Percentiles rank a stretch among this genome's conserved stretches.
These are phyloP conservation scores for Pythium folliculosum DNA, from an alignment of 352 stramenopile genomes.

Conservation along the genomic window DNA sequence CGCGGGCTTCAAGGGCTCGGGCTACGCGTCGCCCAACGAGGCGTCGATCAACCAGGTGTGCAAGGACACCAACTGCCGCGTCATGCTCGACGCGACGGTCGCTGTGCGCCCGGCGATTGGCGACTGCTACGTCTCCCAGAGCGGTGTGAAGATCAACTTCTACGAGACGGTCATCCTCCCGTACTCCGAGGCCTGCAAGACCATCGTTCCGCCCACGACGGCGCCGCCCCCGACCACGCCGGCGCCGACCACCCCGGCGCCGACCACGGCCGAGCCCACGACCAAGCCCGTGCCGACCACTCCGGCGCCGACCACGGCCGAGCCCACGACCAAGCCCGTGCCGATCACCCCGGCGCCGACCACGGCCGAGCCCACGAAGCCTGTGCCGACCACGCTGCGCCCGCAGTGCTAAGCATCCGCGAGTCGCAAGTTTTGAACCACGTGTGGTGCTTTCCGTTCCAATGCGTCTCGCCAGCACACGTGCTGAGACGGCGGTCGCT, in stretches of 20 bases:
- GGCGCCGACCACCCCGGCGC: neutral
- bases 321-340: neutral
- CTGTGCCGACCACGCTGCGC: neutral
- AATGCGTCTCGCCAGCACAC: too few species aligned
- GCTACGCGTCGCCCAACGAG: neutral
- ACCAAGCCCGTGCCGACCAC: neutral
- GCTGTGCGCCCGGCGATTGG: neutral
- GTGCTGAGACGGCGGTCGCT: too few species aligned
- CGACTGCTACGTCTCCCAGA: conserved; percentile 12
- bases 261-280: neutral
- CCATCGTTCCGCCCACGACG: neutral
- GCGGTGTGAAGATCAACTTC: conserved; percentile 8
- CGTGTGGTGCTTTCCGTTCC: neutral
- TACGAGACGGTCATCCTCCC: conserved; percentile 13
- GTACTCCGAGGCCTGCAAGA: conserved; percentile 5
- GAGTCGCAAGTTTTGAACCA: conserved; percentile 4
- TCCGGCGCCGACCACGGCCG: neutral
- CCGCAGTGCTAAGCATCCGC: conserved; percentile 13
- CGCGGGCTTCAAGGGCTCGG: conserved; percentile 11
- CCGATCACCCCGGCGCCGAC: conserved; percentile 2
- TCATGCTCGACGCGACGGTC: neutral
- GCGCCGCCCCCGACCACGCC: neutral
- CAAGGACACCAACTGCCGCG: neutral
- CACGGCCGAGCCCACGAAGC: neutral
- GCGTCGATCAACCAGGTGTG: conserved; percentile 7